Conservation (phyloP, 2,329 filamentous ascomycete genomes). For the Ilyonectria destructans region DNA sequence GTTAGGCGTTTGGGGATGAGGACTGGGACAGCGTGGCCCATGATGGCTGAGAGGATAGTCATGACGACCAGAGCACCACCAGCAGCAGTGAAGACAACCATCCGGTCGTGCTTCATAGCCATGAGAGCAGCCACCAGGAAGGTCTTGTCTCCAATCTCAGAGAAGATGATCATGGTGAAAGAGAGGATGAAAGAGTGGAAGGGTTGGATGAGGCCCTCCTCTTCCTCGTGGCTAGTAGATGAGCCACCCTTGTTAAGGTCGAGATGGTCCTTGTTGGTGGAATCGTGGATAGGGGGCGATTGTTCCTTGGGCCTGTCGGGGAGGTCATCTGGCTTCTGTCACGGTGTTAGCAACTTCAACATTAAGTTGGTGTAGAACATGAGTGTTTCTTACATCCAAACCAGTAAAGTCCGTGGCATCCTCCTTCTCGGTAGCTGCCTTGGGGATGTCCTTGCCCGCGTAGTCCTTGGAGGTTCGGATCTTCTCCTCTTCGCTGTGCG, state of each 20-base stretch:
- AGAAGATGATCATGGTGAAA: slow-evolving; percentile 97
- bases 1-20: slow-evolving; percentile 93
- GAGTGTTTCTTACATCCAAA: slow-evolving; percentile 52
- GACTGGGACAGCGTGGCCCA: slow-evolving; percentile 93
- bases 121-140: slow-evolving; percentile 97
- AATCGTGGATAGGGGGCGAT: slow-evolving; percentile 78
- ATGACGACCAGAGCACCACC: slow-evolving; percentile 92
- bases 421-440: slow-evolving; percentile 58
- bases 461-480: slow-evolving; percentile 62
- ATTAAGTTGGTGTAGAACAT: neutral
- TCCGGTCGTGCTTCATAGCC: slow-evolving; percentile 97
- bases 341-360: slow-evolving; percentile 38
- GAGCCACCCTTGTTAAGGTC: slow-evolving; percentile 58
- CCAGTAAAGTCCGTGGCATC: slow-evolving; percentile 55
- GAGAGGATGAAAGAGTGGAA: slow-evolving; percentile 93
- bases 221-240: slow-evolving; percentile 58
- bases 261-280: slow-evolving; percentile 76
- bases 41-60: slow-evolving; percentile 93
- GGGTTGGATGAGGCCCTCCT: slow-evolving; percentile 80
- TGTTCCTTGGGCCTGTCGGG: slow-evolving; percentile 85
- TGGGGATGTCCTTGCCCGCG: slow-evolving; percentile 53
- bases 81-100: slow-evolving; percentile 96
- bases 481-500: slow-evolving; percentile 85
- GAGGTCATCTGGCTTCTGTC: slow-evolving; percentile 85
- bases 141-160: slow-evolving; percentile 98